Evolutionary conservation across 441 rosid genomes (phyloP), one percentile per base, ranked within the genome.

Genomic region (Flueggea neowawraea): DNA sequence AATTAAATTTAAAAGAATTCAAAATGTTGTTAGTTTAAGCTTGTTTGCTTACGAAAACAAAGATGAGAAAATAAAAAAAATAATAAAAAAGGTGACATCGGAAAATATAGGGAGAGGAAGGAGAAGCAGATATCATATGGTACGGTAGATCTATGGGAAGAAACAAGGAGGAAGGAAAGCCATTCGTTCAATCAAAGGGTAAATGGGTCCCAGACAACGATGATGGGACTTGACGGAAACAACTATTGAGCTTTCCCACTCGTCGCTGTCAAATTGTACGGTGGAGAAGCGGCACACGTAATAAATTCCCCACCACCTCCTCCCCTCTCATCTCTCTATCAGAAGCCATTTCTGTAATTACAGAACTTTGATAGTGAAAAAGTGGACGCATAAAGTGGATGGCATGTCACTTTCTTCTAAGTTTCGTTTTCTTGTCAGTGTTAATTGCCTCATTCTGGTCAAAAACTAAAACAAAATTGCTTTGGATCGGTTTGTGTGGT

Each of bases 221-320:
- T 43, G 69, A 73, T 49, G 57, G 56, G 75, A 68, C 81, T 12
- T 69, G 74, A 73, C 72, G 15, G 50, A 55, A 54, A 49, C 58
- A 48, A 48, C 75, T 65, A 61, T 52, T 49, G 0, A 12, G 15
- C 49, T 10, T 73, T 68, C 50, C 16, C 31, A 78, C 64, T 71
- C 82, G 81, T 73, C 73, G n/a, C 36, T 69, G 52, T 75, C 82
- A 45, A 22, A 17, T 11, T 60, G 80, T 73, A 78, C 80, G 70
- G 67, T 68, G 69, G 36, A 61, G 58, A 54, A 58, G 69, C 66
- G 72, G 50, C 75, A 78, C 80, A 81, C 77, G 71, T 65, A 72
- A 75, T 70, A 16, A 62, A 49, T n/a, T 63, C 64, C 66, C 69
- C 68, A 22, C 28, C 28, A 22, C 28, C 1, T 0, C 28, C 28